Base-by-base conservation (phyloP, 345 rosid genomes). In the Eucalyptus camaldulensis region DNA sequence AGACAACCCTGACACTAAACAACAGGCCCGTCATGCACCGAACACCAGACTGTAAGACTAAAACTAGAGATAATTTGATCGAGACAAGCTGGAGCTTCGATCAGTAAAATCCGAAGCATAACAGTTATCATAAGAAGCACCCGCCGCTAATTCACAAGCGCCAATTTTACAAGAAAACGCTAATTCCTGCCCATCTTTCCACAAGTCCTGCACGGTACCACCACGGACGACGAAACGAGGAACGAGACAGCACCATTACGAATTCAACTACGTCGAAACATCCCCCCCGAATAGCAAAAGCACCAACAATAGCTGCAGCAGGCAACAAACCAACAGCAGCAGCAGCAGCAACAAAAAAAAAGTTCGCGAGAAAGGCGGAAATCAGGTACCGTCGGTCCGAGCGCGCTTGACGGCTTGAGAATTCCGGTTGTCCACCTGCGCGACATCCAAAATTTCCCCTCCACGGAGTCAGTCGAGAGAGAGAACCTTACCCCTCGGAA, bases 391-490 rank as follows among this genome's bases (percentile, higher is more conserved):
- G 88, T 98, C 99, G 51, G 99, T 98, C 92, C 99, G 95, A 49
- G 99, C 99, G 33, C 99, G 99, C 95, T 97, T 98, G 49, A 98
- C 95, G 1, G 99, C 99, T 13, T 98, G 97, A 8, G 99, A 96
- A 88, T 98, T 98, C 92, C 99, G 95, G 94, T 91, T 96, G 91
- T 98, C 99, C 87, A 98, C 97, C 99, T 98, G 92, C 80, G 91
- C 86, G 81, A 33, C 58, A 91, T 53, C 86, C 45, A 72, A 24
- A 56, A 56, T 37, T 72, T 72, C 21, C 31, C 10, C 45, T n/a
- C 22, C 33, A 83, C 4, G 22, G 53, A 49, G 60, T 27, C 87
- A 85, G 43, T 24, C 67, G 10, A 53, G n/a, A 60, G 24, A 53
- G 24, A 53, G n/a, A 60, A 43, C 37, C 50, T 50, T 44, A 49